phyloP scores from a whole-genome alignment of 1,139 yeast genomes.

The Geotrichum citri-aurantii region DNA sequence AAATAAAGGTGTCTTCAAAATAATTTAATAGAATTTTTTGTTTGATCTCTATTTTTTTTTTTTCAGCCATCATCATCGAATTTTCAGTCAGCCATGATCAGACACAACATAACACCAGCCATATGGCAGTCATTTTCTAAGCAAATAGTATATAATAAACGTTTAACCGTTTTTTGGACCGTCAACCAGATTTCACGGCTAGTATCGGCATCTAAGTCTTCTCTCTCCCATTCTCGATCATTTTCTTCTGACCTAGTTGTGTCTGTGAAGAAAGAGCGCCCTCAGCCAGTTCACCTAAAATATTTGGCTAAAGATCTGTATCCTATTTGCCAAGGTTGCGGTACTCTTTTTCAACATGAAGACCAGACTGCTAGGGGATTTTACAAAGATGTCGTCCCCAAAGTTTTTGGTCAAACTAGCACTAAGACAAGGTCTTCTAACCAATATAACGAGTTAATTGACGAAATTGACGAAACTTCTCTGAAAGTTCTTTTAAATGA shows the following conservation, averaged over 20 bases:
- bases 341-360: conserved; percentile 44
- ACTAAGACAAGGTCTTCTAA: conserved; percentile 7
- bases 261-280: neutral
- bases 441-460: conserved; percentile 17
- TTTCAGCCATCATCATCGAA: neutral
- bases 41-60: neutral
- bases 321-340: conserved; percentile 42
- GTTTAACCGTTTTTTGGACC: neutral
- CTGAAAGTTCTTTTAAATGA: conserved; percentile 9
- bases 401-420: conserved; percentile 10
- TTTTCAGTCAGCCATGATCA: neutral
- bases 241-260: neutral
- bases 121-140: neutral
- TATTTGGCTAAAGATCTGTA: conserved; percentile 20
- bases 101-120: neutral
- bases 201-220: neutral
- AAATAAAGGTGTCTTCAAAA: neutral
- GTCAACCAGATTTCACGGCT: neutral
- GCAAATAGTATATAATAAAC: neutral
- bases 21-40: no score
- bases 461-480: conserved; percentile 7
- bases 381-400: conserved; percentile 25
- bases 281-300: conserved; percentile 6
- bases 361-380: conserved; percentile 42
- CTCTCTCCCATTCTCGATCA: neutral